Evolutionary conservation across 768 basidiomycete species (phyloP).

Genomic region (Coprinopsis marcescibilis): DNA sequence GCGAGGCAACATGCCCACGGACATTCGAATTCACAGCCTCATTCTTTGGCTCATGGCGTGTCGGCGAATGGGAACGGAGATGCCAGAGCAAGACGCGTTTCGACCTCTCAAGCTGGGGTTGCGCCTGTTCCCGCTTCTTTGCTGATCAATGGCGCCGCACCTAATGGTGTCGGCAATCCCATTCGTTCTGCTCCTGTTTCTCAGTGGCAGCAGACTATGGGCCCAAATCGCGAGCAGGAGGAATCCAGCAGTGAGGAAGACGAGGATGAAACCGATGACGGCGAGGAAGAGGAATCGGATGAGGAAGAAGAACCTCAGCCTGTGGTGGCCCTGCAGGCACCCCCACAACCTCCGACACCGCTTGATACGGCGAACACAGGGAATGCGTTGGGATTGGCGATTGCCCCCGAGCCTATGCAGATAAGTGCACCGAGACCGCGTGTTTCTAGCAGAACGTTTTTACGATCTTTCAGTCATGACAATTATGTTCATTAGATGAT

Average conservation of each 20-base stretch:
- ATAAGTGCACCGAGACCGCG: constrained; percentile 30
- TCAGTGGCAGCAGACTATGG: background rate
- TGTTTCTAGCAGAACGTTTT: constrained; percentile 21
- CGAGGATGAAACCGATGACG: background rate
- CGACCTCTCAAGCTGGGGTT: no score
- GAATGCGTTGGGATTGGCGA: constrained; percentile 8
- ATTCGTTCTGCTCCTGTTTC: no score
- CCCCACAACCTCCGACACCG: background rate
- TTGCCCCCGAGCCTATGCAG: constrained; percentile 15
- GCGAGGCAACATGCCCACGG: no score
- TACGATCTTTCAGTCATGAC: constrained; percentile 28
- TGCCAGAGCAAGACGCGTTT: no score
- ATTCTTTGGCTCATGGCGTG: no score
- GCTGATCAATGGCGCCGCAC: no score
- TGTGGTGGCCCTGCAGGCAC: background rate
- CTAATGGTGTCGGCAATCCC: no score
- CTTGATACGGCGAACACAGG: constrained; percentile 4
- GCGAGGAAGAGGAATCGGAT: background rate
- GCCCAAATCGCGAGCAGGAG: background rate
- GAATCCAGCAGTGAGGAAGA: background rate
- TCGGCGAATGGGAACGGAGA: no score
- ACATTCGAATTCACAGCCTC: no score
- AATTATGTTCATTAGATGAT: background rate
- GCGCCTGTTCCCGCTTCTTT: no score
- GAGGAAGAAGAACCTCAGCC: background rate